These are phyloP conservation scores for Lichtheimia hyalospora DNA, from an alignment of 371 early-diverging fungal species.

Conservation along the genomic window DNA sequence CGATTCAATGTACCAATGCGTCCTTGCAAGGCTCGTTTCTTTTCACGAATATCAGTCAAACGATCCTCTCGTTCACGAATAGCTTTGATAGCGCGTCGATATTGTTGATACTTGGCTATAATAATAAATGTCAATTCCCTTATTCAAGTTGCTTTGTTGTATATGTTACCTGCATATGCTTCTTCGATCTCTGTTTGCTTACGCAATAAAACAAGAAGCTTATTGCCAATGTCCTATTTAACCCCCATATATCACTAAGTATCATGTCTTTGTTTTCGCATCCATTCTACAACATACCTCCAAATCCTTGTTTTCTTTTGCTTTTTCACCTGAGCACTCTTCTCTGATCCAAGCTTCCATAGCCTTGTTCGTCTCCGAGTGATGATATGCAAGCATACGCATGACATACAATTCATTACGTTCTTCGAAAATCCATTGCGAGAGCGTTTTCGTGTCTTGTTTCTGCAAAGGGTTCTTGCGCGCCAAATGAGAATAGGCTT, in stretches of 20 bases:
- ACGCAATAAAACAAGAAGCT: conserved; percentile 25
- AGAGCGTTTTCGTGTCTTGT: conserved; percentile 39
- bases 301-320: conserved; percentile 31
- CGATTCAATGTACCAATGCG: conserved; percentile 33
- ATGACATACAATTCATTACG: conserved; percentile 37
- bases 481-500: conserved; percentile 41
- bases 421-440: conserved; percentile 47
- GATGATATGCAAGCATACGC: conserved; percentile 36
- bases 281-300: conserved; percentile 17
- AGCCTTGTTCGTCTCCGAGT: conserved; percentile 29
- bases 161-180: conserved; percentile 33
- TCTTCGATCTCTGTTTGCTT: conserved; percentile 40
- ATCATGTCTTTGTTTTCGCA: neutral
- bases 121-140: neutral
- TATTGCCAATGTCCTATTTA: conserved; percentile 37
- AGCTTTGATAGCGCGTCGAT: conserved; percentile 45
- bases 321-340: conserved; percentile 22
- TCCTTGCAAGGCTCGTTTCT: conserved; percentile 38
- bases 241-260: neutral
- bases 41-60: conserved; percentile 40
- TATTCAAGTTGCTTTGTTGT: neutral
- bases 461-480: conserved; percentile 45
- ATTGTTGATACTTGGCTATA: conserved; percentile 41
- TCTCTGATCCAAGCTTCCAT: conserved; percentile 37
- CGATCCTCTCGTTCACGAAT: conserved; percentile 47